Base-by-base conservation (phyloP, 2,329 filamentous ascomycete species). In the Colletotrichum eleusines region DNA sequence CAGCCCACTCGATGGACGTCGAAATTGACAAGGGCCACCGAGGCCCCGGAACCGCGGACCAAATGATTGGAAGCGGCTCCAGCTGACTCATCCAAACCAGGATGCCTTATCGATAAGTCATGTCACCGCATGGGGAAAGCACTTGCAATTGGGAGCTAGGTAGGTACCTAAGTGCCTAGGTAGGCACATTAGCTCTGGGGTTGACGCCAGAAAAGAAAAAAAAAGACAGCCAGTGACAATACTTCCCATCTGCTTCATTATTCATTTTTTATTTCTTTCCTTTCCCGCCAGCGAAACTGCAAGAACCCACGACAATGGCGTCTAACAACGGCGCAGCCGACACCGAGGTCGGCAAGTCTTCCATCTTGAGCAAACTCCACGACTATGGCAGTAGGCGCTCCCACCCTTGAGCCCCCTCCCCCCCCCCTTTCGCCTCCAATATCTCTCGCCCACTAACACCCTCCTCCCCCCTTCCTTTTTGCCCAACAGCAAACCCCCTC, bases 341-440 rank as follows among this genome's bases (percentile, higher is more conserved):
- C 16, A 48, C 18, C 9, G 42, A 54, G n/a, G 44, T 51, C 26
- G 68, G 40, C n/a, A 69, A 54, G 20, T 54, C 44, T 14, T 61
- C 69, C 16, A 18, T 72, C 33, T 35, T 72, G 12, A n/a, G 40
- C 31, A 75, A 75, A 35, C 74, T 87, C 2, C 78, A 82, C 42
- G 83, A 79, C 66, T 87, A 85, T 84, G 86, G 85, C 72, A 83
- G 86, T 87, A 82, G 77, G 85, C 84, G 26, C 33, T 55, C 53
- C 69, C 50, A 57, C 63, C 53, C 66, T 42, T 23, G 26, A 55
- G 7, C 51, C 20, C 44, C 57, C 38, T 26, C 9, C 51, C 14
- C 26, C 28, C 54, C 61, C 57, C 16, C n/a, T n/a, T 42, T 42
- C 16, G 40, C 40, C 42, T 33, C 23, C 8, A 59, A 23, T 48